Base-by-base conservation (phyloP, 495 filamentous ascomycete genomes). In the Neurospora sublineolata region DNA sequence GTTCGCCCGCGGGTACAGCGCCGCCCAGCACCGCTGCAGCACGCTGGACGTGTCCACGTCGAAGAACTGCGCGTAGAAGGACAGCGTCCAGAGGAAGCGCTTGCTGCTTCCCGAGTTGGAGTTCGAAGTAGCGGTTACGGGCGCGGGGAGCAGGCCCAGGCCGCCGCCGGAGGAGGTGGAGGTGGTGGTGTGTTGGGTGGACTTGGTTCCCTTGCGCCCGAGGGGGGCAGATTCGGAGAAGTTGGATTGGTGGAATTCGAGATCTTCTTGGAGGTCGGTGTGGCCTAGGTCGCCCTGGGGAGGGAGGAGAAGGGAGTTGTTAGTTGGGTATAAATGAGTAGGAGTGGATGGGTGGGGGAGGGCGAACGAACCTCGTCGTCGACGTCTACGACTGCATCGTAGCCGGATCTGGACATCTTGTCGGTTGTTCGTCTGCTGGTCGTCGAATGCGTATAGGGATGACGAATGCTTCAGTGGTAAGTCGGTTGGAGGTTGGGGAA, bases 41-140 rank as follows among this genome's bases (percentile, higher is more conserved):
- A 99, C 93, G 70, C 92, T 89, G 74, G 88, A 90, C 44, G 95
- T 98, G 80, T 98, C 94, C 70, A 99, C 94, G 76, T 98, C 95
- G 82, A 99, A 99, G 86, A 92, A 97, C 83, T 94, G 96, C 70
- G 94, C 89, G 84, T 99, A 99, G 86, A 97, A 99, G 71, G 90
- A 88, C 44, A 98, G 80, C 67, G 88, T 90, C 95, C 95, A 99
- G 75, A 97, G 91, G 84, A 88, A 93, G 73, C 91, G 91, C 83
- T 97, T 98, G 69, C 88, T 86, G 37, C 6, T 3, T 33, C 87
- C 85, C 38, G 81, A 80, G 67, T 83, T 83, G 74, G 83, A 82
- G 70, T 82, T 82, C 67, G 76, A 73, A 16, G 76, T 72, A 0
- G 79, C 81, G 67, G 84, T 81, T 60, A 82, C 77, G 69, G 87